Percentiles rank a stretch among this genome's conserved stretches.
phyloP scores from a whole-genome alignment of 2,329 filamentous ascomycete genomes.

The Microcyclosporella mali region DNA sequence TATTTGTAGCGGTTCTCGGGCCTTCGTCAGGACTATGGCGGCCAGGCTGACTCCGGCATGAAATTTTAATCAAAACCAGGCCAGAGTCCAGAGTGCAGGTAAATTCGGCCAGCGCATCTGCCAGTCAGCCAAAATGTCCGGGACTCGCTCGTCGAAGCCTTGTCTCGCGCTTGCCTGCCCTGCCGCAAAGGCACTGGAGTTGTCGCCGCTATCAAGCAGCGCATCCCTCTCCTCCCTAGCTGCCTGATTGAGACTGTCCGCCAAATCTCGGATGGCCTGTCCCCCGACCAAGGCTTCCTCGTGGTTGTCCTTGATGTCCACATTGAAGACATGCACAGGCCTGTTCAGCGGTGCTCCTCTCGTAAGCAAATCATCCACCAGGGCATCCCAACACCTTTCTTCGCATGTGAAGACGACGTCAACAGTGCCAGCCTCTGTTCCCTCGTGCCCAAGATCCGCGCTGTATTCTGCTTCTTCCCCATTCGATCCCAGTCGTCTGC shows the following conservation, averaged over 20 bases:
- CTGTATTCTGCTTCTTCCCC: conserved; percentile 40
- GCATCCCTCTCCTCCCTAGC: conserved; percentile 70
- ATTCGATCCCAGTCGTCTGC: conserved; percentile 44
- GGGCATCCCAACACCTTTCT: conserved; percentile 96
- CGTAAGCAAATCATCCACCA: conserved; percentile 84
- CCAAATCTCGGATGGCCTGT: conserved; percentile 84
- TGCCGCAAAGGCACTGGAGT: conserved; percentile 62
- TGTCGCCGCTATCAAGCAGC: conserved; percentile 57
- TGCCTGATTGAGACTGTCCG: conserved; percentile 72
- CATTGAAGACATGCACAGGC: conserved; percentile 95
- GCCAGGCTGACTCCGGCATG: too few relatives aligned
- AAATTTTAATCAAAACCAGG: conserved; percentile 66
- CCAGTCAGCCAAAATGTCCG: conserved; percentile 86
- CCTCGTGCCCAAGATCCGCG: conserved; percentile 67
- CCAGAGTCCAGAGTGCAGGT: conserved; percentile 87
- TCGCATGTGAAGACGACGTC: conserved; percentile 97
- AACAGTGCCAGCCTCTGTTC: conserved; percentile 81
- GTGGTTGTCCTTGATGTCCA: conserved; percentile 97
- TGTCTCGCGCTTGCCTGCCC: conserved; percentile 58
- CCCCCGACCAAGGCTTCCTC: conserved; percentile 91
- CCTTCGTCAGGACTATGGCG: too few relatives aligned
- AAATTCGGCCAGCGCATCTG: conserved; percentile 91
- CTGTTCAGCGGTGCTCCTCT: conserved; percentile 81
- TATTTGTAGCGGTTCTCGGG: too few relatives aligned
- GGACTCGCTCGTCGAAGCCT: conserved; percentile 87